Percentiles rank a stretch among this genome's conserved stretches.
These are phyloP conservation scores for Plasmodium ovale DNA, from an alignment of 169 alveolate species.

Conservation along the genomic window DNA sequence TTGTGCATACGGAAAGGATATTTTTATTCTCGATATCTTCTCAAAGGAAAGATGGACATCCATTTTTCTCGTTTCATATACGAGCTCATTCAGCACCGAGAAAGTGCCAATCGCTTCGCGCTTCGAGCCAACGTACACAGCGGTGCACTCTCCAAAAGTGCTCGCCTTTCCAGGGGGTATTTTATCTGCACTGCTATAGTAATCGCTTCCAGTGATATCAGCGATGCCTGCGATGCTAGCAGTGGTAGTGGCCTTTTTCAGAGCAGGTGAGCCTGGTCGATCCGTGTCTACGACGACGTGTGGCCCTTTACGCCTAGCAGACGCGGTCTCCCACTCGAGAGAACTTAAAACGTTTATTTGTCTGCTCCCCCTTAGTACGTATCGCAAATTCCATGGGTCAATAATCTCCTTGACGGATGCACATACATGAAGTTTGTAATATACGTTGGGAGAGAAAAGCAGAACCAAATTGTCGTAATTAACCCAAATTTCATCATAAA, in stretches of 20 bases:
- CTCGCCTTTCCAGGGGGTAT: no score
- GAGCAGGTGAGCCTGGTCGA: not conserved
- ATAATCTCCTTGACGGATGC: not conserved
- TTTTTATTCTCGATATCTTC: slow-evolving; percentile 26
- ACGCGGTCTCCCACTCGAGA: not conserved
- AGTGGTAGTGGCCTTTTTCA: not conserved
- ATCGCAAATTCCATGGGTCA: not conserved
- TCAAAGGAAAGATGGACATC: not conserved
- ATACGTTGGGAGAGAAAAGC: slow-evolving; percentile 19
- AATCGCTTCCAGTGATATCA: not conserved
- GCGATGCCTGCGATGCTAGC: not conserved
- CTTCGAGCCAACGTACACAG: slow-evolving; percentile 14
- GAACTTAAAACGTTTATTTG: not conserved
- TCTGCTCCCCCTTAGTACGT: slow-evolving; percentile 11
- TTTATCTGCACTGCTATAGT: not conserved
- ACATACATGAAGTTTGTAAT: slow-evolving; percentile 39
- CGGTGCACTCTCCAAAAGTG: no score
- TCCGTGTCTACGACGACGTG: not conserved
- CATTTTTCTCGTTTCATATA: slow-evolving; percentile 13
- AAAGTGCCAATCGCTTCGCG: slow-evolving; percentile 13
- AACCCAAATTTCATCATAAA: slow-evolving; percentile 17
- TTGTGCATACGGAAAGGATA: not conserved
- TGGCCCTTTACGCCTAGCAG: not conserved
- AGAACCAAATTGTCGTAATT: slow-evolving; percentile 3
- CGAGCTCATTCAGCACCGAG: slow-evolving; percentile 1